Base-by-base conservation (phyloP, 2,329 filamentous ascomycete species). In the Trichoderma oligosporum region DNA sequence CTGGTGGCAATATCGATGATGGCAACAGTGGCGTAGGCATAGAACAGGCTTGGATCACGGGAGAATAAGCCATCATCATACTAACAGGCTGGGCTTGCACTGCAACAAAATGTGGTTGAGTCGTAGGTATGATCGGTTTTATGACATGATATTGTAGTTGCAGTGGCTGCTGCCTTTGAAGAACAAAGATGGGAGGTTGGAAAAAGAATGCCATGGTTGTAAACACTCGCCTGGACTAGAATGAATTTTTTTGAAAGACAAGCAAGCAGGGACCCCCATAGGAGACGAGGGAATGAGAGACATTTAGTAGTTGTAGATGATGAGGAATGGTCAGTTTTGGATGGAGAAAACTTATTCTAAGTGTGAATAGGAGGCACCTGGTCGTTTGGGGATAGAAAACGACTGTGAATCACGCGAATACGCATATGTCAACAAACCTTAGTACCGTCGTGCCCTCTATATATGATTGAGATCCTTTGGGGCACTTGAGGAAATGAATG, bases 131-230 rank as follows among this genome's bases (percentile, higher is more conserved):
- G 5, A 46, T 8, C 9, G 56, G n/a, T 12, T 53, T 44, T 2
- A 49, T 20, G 33, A 22, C 8, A 16, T 25, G 18, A 25, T 41
- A 42, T 24, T 39, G 14, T 8, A 51, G 12, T 42, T 48, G 55
- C 4, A 44, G 8, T 16, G 38, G 57, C 14, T 11, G 38, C 2
- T 25, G 29, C 14, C 25, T 56, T 14, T 24, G 60, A 27, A 24
- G 38, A 31, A 29, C 41, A n/a, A 71, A 65, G 36, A 68, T 51
- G 20, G 67, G 65, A 11, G 64, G 60, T 20, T 65, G 67, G 39
- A 68, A 63, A 41, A 64, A 61, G 24, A 61, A 68, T 0, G 64
- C 9, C 68, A 71, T 71, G 6, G 6, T 49, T 7, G 11, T 22
- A 7, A 5, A 14, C 14, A 29, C 11, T 16, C 20, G 4, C 3